Percentiles rank a stretch among this genome's conserved stretches.
Evolutionary conservation across 148 eudicot species (phyloP).

Genomic region (Camellia granthamiana): DNA sequence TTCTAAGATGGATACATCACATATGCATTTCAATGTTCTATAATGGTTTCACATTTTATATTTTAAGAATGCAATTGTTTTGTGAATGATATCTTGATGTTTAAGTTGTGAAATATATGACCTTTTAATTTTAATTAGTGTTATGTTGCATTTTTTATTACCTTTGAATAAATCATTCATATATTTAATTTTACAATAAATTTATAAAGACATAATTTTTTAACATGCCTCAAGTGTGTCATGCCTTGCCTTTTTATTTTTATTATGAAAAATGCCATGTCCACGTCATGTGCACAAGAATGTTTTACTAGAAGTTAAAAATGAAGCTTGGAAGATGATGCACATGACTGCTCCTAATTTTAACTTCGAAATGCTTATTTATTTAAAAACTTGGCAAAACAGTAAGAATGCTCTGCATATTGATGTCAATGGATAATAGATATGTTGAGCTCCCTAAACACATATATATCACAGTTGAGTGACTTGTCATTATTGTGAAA

Average conservation of each 20-base stretch:
- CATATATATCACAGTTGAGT: background rate
- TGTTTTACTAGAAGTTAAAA: background rate
- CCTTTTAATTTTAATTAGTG: too few relatives aligned
- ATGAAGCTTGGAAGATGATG: background rate
- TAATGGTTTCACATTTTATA: too few relatives aligned
- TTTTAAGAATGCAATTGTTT: too few relatives aligned
- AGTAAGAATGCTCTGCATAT: background rate
- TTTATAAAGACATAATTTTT: background rate
- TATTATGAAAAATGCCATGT: background rate
- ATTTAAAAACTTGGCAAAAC: background rate
- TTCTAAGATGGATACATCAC: too few relatives aligned
- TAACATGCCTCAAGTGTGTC: background rate
- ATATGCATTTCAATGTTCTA: too few relatives aligned
- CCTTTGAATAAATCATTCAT: too few relatives aligned
- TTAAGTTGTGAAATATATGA: too few relatives aligned
- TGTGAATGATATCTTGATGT: too few relatives aligned
- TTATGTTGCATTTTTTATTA: too few relatives aligned
- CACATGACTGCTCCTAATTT: background rate
- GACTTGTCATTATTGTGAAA: background rate
- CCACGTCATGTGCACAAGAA: background rate
- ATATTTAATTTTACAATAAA: too few relatives aligned
- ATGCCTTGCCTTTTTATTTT: background rate
- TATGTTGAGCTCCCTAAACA: background rate
- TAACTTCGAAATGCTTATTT: background rate
- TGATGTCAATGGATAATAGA: background rate